Percentiles rank a stretch among this genome's conserved stretches.
phyloP scores from a whole-genome alignment of 2,329 filamentous ascomycete species.

The Aspergillus udagawae region DNA sequence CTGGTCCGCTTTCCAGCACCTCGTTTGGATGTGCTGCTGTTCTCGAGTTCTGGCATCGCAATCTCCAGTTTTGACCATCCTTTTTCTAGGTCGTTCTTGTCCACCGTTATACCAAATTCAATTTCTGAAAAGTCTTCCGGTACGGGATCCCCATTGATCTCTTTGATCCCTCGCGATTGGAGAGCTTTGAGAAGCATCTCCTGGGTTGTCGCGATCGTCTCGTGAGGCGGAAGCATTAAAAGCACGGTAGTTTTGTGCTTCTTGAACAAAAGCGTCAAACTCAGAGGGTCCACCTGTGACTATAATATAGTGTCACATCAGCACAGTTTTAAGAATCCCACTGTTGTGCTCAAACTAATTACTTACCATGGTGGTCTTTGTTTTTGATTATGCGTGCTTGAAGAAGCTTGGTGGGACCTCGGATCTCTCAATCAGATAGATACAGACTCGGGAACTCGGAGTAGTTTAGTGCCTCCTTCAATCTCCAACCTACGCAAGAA shows the following conservation, averaged over 20 bases:
- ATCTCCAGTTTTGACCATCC: slow-evolving; percentile 47
- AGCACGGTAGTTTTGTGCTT: slow-evolving; percentile 68
- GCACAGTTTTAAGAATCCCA: neutral
- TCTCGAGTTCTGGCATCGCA: slow-evolving; percentile 23
- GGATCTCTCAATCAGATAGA: slow-evolving; percentile 5
- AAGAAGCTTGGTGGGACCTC: slow-evolving; percentile 10
- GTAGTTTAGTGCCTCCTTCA: neutral
- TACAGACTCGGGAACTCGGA: neutral
- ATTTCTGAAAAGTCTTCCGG: slow-evolving; percentile 41
- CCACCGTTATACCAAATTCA: slow-evolving; percentile 45
- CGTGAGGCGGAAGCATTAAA: slow-evolving; percentile 59
- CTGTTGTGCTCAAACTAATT: neutral
- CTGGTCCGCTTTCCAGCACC: slow-evolving; percentile 27
- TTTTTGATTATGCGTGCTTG: neutral
- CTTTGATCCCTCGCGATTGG: slow-evolving; percentile 37
- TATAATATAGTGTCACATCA: slow-evolving; percentile 7
- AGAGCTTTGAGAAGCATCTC: slow-evolving; percentile 57
- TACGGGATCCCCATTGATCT: slow-evolving; percentile 36
- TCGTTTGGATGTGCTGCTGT: slow-evolving; percentile 22
- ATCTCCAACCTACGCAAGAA: neutral
- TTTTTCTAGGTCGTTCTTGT: slow-evolving; percentile 46
- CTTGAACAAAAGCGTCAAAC: slow-evolving; percentile 67
- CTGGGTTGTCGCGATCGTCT: slow-evolving; percentile 56
- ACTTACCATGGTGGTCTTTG: neutral
- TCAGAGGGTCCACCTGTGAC: slow-evolving; percentile 40